A percentile compares a stretch with the other conserved stretches of the same genome.
Conservation (phyloP, 345 rosid species). For the Brassica nigra region DNA sequence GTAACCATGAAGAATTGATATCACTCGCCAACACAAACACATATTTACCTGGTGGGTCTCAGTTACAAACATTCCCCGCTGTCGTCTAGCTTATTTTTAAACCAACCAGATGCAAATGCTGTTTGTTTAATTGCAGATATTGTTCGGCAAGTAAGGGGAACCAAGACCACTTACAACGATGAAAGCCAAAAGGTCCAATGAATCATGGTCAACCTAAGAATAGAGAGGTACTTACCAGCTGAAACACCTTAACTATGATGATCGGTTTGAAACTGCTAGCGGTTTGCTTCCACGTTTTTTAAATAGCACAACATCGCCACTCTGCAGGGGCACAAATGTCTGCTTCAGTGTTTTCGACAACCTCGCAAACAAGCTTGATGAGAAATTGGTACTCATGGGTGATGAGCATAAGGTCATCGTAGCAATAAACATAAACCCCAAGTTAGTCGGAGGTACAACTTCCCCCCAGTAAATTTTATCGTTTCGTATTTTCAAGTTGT, state of each 20-base stretch:
- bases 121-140: neutral
- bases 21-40: neutral
- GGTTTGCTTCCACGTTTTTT: neutral
- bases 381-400: neutral
- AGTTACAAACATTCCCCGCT: neutral
- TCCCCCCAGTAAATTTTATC: neutral
- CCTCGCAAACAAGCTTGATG: neutral
- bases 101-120: neutral
- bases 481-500: neutral
- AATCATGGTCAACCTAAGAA: neutral
- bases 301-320: neutral
- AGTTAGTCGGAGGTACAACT: neutral
- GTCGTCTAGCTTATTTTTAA: neutral
- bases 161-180: neutral
- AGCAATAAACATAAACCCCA: neutral
- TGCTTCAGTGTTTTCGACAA: neutral
- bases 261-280: neutral
- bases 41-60: neutral
- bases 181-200: neutral
- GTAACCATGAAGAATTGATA: neutral
- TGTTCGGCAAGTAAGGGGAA: neutral
- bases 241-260: neutral
- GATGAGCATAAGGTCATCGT: neutral
- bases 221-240: neutral
- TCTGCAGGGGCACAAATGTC: neutral